Conservation (phyloP, 2,329 filamentous ascomycete species). For the Colletotrichum gloeosporioides region DNA sequence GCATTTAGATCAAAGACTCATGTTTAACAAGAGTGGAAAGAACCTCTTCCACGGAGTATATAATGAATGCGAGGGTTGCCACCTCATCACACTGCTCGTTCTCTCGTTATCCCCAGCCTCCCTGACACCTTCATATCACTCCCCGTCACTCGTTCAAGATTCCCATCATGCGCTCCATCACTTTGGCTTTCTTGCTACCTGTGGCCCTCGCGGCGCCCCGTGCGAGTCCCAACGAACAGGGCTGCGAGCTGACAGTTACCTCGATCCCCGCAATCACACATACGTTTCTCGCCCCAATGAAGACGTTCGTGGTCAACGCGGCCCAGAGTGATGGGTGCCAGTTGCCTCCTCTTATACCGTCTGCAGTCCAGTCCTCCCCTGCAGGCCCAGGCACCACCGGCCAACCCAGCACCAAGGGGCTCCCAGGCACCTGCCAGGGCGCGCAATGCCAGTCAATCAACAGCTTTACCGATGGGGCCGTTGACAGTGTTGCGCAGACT, state of each 20-base stretch:
- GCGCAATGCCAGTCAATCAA: not conserved
- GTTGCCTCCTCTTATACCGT: not conserved
- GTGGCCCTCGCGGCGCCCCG: rapidly evolving
- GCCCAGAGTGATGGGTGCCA: not conserved
- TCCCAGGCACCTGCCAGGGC: not conserved
- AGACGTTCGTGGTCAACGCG: not conserved
- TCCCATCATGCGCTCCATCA: not conserved
- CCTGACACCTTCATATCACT: not conserved
- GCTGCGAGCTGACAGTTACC: not conserved
- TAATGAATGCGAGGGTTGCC: not conserved
- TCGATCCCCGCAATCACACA: not conserved
- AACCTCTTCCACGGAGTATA: not conserved
- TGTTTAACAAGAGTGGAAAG: rapidly evolving
- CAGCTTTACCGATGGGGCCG: not conserved
- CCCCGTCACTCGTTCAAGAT: not conserved
- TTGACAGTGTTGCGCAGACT: not conserved
- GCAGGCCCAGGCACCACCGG: not conserved
- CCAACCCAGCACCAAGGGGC: not conserved
- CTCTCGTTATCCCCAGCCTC: not conserved
- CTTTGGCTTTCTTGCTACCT: not conserved
- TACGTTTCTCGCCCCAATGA: not conserved
- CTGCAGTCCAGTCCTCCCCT: not conserved
- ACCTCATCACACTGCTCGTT: not conserved
- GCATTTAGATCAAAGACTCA: rapidly evolving
- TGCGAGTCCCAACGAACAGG: not conserved